Evolutionary conservation across 306 rosid species (phyloP), one percentile per base, ranked within the genome.

Genomic region (Fagus sylvatica): DNA sequence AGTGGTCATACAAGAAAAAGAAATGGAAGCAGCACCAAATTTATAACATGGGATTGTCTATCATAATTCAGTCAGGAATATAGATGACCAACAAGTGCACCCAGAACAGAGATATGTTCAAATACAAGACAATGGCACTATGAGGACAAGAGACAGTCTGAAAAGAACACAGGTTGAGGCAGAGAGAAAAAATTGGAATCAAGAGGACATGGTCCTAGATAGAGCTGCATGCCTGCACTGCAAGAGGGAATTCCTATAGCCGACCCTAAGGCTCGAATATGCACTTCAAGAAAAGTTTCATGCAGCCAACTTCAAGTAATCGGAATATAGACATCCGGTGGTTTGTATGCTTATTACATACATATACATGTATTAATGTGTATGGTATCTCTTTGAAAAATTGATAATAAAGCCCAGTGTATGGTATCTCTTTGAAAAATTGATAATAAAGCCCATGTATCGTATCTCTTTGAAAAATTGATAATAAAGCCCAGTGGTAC

Each of bases 201-300:
- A 53, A 54, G 40, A 59, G 42, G 46, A 60, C 64, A 74, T 30
- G 49, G 37, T 33, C 66, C 59, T 53, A 55, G 36, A 53, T 42
- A 41, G 19, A 77, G 59, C 71, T 41, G 59, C 59, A 77, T 70
- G 61, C 17, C 32, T 41, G 17, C 57, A 69, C 22, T 55, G 19
- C 54, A 55, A 76, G 40, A 15, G 48, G 71, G 9, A 53, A 49
- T 19, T 51, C 79, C 2, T 64, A 9, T 7, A 49, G 22, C 40
- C 11, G 34, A 55, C 61, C 61, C 1, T n/a, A 30, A 11, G 3
- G 51, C 15, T 46, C 4, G 51, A 46, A 46, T 46, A 37, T 48
- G 57, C 62, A 22, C 37, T 53, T 64, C 53, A 19, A 37, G 39
- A 6, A 54, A 9, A 57, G 34, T 42, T 15, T 30, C 22, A 32